These are phyloP conservation scores for Metarhizium rileyi DNA, from an alignment of 2,329 filamentous ascomycete species.

Conservation along the genomic window DNA sequence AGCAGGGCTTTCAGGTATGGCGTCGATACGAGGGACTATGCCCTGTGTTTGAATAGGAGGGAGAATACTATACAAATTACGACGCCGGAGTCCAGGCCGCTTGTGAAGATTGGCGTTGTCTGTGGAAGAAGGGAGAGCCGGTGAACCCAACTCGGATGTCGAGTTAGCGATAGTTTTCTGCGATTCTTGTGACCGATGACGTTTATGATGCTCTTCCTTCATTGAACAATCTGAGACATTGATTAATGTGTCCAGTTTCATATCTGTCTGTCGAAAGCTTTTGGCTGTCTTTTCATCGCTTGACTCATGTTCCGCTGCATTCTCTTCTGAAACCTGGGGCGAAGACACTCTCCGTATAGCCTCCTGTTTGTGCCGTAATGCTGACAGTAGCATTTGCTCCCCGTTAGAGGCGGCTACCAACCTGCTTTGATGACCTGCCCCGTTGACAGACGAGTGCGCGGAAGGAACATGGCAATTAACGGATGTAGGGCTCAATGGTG, in stretches of 20 bases:
- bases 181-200: conserved; percentile 19
- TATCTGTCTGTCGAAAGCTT: neutral
- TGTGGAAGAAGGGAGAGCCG: conserved; percentile 19
- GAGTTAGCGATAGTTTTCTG: conserved; percentile 21
- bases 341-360: conserved; percentile 41
- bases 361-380: conserved; percentile 46
- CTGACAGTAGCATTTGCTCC: conserved; percentile 48
- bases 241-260: neutral
- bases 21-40: neutral
- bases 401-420: conserved; percentile 49
- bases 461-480: conserved; percentile 38
- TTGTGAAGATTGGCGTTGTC: neutral
- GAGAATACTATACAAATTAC: neutral
- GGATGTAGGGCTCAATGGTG: conserved; percentile 42
- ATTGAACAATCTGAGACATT: neutral
- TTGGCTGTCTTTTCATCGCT: neutral
- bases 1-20: neutral
- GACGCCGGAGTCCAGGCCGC: neutral
- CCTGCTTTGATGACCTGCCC: conserved; percentile 24
- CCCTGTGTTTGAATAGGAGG: neutral
- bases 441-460: conserved; percentile 27
- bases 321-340: conserved; percentile 30
- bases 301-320: neutral
- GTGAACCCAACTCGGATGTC: conserved; percentile 24
- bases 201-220: neutral